Percentiles rank a stretch among this genome's conserved stretches.
These are phyloP conservation scores for Sesbania bispinosa DNA, from an alignment of 306 rosid species.

Conservation along the genomic window DNA sequence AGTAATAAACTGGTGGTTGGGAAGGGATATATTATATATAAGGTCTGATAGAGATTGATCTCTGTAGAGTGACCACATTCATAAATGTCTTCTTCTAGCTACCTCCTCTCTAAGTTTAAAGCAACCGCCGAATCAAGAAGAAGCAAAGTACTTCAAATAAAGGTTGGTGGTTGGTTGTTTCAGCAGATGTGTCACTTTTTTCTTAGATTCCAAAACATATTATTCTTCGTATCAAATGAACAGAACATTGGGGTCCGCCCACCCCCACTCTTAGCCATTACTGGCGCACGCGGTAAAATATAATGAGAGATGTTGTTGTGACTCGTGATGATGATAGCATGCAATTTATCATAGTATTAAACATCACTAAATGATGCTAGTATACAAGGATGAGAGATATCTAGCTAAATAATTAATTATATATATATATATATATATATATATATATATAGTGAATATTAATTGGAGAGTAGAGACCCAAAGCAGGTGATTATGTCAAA, in stretches of 20 bases:
- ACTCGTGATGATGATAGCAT: no score
- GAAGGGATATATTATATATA: constrained; percentile 9
- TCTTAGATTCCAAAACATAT: background rate
- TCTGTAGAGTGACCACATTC: background rate
- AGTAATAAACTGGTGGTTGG: background rate
- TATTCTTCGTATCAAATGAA: constrained; percentile 18
- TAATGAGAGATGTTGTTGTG: no score
- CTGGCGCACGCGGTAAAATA: no score
- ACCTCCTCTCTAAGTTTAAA: constrained; percentile 21
- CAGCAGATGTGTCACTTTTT: constrained; percentile 15
- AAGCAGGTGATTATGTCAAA: background rate
- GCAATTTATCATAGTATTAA: background rate
- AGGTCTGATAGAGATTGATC: background rate
- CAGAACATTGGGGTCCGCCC: constrained; percentile 13
- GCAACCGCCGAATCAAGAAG: constrained; percentile 29
- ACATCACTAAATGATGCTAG: background rate
- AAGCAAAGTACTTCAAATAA: constrained; percentile 26
- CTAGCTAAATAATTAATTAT: background rate
- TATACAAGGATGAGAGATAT: background rate
- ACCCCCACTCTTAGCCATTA: constrained; percentile 13
- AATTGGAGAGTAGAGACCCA: background rate
- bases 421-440: no score
- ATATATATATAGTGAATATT: no score
- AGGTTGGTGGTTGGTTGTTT: constrained; percentile 7
- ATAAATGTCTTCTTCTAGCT: constrained; percentile 38